Evolutionary conservation across 352 stramenopile genomes (phyloP).

Genomic region (Pythium coloratum): DNA sequence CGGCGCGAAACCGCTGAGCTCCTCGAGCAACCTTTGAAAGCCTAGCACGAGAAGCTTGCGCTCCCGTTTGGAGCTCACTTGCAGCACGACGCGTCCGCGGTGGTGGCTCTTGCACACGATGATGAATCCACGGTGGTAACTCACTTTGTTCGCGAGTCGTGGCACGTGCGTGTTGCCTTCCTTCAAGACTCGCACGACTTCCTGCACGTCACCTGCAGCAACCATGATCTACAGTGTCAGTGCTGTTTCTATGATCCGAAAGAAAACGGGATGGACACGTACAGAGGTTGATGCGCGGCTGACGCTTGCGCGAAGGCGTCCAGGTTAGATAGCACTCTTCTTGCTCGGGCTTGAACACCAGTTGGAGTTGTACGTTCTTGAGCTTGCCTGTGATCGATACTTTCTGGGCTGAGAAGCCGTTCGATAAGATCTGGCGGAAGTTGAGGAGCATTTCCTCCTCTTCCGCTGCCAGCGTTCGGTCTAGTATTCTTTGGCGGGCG

Average conservation of each 20-base stretch:
- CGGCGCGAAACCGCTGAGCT: constrained; percentile 45
- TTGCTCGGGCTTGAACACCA: constrained; percentile 43
- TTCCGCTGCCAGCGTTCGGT: constrained; percentile 27
- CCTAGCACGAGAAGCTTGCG: constrained; percentile 59
- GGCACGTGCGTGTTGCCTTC: constrained; percentile 51
- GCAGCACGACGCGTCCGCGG: constrained; percentile 59
- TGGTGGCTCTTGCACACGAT: constrained; percentile 68
- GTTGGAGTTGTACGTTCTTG: constrained; percentile 61
- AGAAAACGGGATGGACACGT: constrained; percentile 15
- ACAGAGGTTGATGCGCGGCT: constrained; percentile 62
- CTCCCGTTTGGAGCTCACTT: constrained; percentile 56
- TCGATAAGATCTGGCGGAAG: constrained; percentile 50
- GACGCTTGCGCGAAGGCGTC: constrained; percentile 68
- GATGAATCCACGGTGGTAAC: constrained; percentile 56
- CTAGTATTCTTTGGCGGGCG: constrained; percentile 34
- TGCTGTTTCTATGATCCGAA: background rate
- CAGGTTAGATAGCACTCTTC: constrained; percentile 74
- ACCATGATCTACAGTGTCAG: background rate
- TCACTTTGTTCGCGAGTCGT: constrained; percentile 64
- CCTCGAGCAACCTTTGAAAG: constrained; percentile 52
- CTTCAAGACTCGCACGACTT: constrained; percentile 53
- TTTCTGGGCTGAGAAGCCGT: constrained; percentile 65
- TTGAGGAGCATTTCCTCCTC: constrained; percentile 48
- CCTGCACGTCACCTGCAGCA: constrained; percentile 54
- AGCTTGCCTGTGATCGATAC: constrained; percentile 65